Percentiles rank a stretch among this genome's conserved stretches.
phyloP scores from a whole-genome alignment of 2,329 filamentous ascomycete species.

The Dactylella cylindrospora region DNA sequence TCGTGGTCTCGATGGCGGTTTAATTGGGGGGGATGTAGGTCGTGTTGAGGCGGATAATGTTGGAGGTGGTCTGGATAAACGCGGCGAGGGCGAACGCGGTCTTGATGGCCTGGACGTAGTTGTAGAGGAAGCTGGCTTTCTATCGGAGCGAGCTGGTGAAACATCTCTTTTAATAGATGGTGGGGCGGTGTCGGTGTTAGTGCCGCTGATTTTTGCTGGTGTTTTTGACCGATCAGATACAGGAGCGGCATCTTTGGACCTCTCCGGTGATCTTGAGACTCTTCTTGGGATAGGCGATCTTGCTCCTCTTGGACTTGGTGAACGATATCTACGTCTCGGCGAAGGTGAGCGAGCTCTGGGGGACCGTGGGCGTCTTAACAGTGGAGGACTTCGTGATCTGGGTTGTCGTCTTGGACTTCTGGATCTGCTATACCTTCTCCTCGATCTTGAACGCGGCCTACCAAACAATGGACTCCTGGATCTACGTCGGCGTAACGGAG shows the following conservation, averaged over 20 bases:
- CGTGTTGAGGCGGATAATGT: slow-evolving; percentile 39
- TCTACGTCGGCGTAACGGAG: slow-evolving; percentile 21
- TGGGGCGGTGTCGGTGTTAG: slow-evolving; percentile 28
- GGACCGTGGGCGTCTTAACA: slow-evolving; percentile 21
- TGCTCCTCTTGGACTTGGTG: slow-evolving; percentile 25
- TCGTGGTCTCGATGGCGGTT: slow-evolving; percentile 44
- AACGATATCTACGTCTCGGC: slow-evolving; percentile 16
- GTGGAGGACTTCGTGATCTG: slow-evolving; percentile 20
- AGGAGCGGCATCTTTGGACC: slow-evolving; percentile 31
- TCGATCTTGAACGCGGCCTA: slow-evolving; percentile 32
- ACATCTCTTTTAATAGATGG: slow-evolving; percentile 25
- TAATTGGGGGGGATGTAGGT: slow-evolving; percentile 40
- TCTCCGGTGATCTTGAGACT: slow-evolving; percentile 25
- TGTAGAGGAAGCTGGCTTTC: slow-evolving; percentile 1
- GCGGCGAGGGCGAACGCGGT: slow-evolving; percentile 46
- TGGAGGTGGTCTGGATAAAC: slow-evolving; percentile 36
- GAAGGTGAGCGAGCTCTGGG: slow-evolving; percentile 25
- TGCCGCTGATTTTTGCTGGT: slow-evolving; percentile 11
- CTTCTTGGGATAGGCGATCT: slow-evolving; percentile 24
- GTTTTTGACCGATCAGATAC: slow-evolving; percentile 21
- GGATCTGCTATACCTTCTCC: slow-evolving; percentile 12
- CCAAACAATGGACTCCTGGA: slow-evolving; percentile 38
- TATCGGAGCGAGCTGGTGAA: slow-evolving; percentile 26
- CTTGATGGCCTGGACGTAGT: slow-evolving; percentile 32
- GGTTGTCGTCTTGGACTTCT: background rate